phyloP scores from a whole-genome alignment of 805 yeast species.

The Teunomyces gatunensis region DNA sequence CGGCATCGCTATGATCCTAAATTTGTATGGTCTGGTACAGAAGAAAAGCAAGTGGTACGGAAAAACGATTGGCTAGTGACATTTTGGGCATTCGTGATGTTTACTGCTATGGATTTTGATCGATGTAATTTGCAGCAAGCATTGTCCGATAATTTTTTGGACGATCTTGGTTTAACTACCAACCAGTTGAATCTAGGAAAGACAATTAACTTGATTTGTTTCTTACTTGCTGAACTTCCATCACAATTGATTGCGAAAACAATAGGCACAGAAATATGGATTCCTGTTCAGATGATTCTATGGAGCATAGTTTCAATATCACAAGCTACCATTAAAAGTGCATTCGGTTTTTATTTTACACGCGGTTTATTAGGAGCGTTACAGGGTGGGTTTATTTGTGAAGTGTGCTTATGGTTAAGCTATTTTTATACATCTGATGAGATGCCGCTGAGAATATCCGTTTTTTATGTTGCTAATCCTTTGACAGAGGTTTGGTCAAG shows the following conservation, averaged over 20 bases:
- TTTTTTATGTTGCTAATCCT: constrained; percentile 58
- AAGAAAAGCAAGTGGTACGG: constrained; percentile 18
- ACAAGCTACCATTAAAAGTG: constrained; percentile 16
- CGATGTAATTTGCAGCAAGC: constrained; percentile 25
- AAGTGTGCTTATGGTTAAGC: constrained; percentile 59
- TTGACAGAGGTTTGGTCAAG: constrained; percentile 46
- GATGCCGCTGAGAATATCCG: constrained; percentile 54
- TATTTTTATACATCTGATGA: constrained; percentile 63
- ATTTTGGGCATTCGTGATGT: constrained; percentile 21
- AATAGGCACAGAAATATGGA: constrained; percentile 24
- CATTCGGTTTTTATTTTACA: constrained; percentile 17
- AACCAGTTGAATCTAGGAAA: constrained; percentile 24
- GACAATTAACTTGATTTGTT: constrained; percentile 19
- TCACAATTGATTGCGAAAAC: constrained; percentile 24
- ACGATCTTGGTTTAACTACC: constrained; percentile 20
- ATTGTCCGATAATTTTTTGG: constrained; percentile 19
- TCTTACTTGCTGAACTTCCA: constrained; percentile 24
- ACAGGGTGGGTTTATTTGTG: constrained; percentile 49
- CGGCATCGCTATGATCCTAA: constrained; percentile 55
- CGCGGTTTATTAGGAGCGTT: constrained; percentile 22
- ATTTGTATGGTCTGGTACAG: constrained; percentile 32
- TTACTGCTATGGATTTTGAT: constrained; percentile 23
- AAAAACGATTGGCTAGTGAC: constrained; percentile 22
- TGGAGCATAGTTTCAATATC: constrained; percentile 24
- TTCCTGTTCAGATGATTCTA: constrained; percentile 21